phyloP scores from a whole-genome alignment of 2,329 filamentous ascomycete species.

The Fusarium udum region DNA sequence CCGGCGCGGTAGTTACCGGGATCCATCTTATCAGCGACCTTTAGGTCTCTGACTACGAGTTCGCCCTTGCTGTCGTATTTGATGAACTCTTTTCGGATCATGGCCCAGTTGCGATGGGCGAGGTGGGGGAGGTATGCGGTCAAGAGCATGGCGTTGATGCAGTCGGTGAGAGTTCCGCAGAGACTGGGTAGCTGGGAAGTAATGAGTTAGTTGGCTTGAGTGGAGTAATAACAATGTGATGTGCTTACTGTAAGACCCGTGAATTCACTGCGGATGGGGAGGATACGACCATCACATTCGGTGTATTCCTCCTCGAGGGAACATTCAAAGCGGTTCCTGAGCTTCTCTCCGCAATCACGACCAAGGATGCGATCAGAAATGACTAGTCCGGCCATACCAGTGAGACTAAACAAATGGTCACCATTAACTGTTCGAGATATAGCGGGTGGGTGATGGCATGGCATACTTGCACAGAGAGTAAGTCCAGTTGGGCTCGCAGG shows the following conservation, averaged over 20 bases:
- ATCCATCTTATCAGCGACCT: neutral
- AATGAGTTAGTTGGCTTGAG: rapidly evolving
- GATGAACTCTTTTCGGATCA: neutral
- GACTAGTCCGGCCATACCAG: neutral
- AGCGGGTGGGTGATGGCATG: neutral
- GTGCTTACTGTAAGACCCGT: neutral
- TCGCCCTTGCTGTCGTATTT: neutral
- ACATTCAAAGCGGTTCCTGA: neutral
- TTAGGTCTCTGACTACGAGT: neutral
- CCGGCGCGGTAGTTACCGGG: neutral
- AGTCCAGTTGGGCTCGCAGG: neutral
- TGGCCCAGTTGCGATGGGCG: neutral
- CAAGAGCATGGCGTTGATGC: neutral
- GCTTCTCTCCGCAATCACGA: neutral
- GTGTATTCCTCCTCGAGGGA: neutral
- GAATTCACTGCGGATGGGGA: neutral
- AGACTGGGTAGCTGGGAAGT: neutral
- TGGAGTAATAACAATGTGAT: too few relatives aligned
- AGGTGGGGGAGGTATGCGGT: neutral
- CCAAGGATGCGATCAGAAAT: neutral
- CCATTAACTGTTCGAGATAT: neutral
- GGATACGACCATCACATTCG: neutral
- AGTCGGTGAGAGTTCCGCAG: neutral
- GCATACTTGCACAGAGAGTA: neutral
- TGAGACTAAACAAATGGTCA: rapidly evolving